Conservation (phyloP, 192 early-diverging fungal species). For the Coemansia sp. region DNA sequence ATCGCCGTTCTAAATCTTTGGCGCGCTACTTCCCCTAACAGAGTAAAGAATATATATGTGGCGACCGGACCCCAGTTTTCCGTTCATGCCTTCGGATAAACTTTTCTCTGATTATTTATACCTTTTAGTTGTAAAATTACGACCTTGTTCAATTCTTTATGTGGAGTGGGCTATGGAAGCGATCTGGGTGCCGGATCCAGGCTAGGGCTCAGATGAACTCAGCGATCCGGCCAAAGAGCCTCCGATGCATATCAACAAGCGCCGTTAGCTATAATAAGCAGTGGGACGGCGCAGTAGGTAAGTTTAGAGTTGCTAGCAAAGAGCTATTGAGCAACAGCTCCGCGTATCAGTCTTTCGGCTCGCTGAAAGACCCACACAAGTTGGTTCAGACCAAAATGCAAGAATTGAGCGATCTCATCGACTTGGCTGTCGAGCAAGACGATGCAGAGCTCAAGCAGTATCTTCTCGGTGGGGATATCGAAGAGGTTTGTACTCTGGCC, state of each 20-base stretch:
- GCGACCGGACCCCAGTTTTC: too few species aligned
- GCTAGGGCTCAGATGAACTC: background rate
- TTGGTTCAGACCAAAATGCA: background rate
- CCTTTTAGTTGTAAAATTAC: background rate
- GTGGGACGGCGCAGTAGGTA: conserved; percentile 2
- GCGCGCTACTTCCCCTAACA: background rate
- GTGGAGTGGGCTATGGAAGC: background rate
- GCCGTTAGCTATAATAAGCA: background rate
- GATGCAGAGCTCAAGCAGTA: conserved; percentile 48
- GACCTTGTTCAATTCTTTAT: background rate
- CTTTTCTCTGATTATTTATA: background rate
- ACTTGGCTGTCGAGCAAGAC: background rate
- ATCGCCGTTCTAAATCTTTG: conserved; percentile 54
- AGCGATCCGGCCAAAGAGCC: background rate
- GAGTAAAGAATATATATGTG: background rate
- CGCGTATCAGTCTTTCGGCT: background rate
- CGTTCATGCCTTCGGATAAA: too few species aligned
- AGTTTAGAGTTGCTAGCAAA: background rate
- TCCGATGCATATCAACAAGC: background rate
- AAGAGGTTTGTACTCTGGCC: conserved; percentile 6
- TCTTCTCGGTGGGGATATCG: conserved; percentile 58
- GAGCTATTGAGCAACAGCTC: background rate
- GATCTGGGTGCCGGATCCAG: background rate
- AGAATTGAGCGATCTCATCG: conserved; percentile 4
- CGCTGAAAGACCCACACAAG: background rate